Evolutionary conservation across 352 stramenopile genomes (phyloP), one percentile per base, ranked within the genome.

Genomic region (Globisporangium canariense): DNA sequence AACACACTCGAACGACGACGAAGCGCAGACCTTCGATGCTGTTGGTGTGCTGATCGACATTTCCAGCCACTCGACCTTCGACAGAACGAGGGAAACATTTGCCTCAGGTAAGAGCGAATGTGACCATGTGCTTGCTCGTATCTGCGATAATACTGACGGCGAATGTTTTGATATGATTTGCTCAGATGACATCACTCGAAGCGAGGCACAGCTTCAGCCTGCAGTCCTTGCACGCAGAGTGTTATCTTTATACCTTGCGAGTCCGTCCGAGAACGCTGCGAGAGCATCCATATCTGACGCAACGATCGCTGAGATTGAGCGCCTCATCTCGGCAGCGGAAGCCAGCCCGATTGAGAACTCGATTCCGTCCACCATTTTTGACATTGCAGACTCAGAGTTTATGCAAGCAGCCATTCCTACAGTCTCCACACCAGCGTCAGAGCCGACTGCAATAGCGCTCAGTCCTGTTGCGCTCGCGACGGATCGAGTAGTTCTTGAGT

Each of bases 341-440:
- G 51, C 13, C 0, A 67, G 58, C 9, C 7, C 16, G 0, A 25
- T 11, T 13, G 45, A 57, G 32, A 34, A 62, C 14, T 20, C 51
- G 2, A 59, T 85, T 18, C 64, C 65, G 1, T 59, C 63, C 3
- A 81, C 70, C 4, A 25, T 88, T 11, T 89, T 88, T 64, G 80
- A 88, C 64, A 69, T 78, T 20, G 78, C 75, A 0, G 78, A 89
- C 62, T 79, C 68, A 45, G 80, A 89, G 52, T 65, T 74, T 14
- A 86, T 83, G 57, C 78, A 89, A 55, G 69, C 32, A 16, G 41
- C 62, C 0, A 49, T 74, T 14, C 36, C 49, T 8, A 58, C 58
- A 18, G 46, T 58, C 4, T n/a, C 30, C 18, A 40, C n/a, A 18
- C 32, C 52, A 6, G 14, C 32, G 7, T 14, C 28, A 4, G 32